Evolutionary conservation across 1,284 basidiomycete species (phyloP), one percentile per base, ranked within the genome.

Genomic region (Melampsora larici-populina): DNA sequence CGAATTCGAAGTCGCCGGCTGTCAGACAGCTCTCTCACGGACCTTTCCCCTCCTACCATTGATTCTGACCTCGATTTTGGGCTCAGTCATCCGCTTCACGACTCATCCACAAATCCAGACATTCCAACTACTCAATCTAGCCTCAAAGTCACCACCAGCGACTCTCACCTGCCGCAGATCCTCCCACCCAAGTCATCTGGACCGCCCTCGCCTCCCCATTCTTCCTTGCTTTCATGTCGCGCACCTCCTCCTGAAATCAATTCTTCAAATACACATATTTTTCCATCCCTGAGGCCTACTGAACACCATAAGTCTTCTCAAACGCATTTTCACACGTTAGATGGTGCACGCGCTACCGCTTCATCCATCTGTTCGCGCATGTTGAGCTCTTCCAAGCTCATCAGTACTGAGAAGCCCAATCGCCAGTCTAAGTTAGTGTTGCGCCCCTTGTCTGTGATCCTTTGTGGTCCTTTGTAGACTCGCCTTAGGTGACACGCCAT

Each of bases 1-100:
- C 66, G 66, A 65, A 46, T 67, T 43, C 73, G 73, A 17, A 17
- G 26, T 67, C 73, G 73, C 17, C 65, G 73, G 40, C 31, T 40
- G 24, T 76, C 73, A 21, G 65, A 76, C 26, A 51, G 66, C 49
- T 67, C 73, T 62, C 51, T 76, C 5, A 76, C 73, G 2, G 73
- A 76, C 24, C 65, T 76, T 58, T 67, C 73, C 36, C 73, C 73
- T 58, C 73, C 73, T 3, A 76, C 64, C 26, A 3, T 55, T 24
- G 63, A 76, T 36, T 43, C 64, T 29, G 73, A 76, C 40, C 51
- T 76, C 13, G 73, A 64, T 33, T 33, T 64, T 64, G 17, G 26
- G 24, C 29, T 29, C 51, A 21, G 24, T 55, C 51, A 24, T 64
- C 26, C 51, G 18, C 26, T 26, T 58, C 26, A 26, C 51, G 18